Percentiles rank a stretch among this genome's conserved stretches.
These are phyloP conservation scores for Oldenlandia corymbosa DNA, from an alignment of 257 asterid species.

Conservation along the genomic window DNA sequence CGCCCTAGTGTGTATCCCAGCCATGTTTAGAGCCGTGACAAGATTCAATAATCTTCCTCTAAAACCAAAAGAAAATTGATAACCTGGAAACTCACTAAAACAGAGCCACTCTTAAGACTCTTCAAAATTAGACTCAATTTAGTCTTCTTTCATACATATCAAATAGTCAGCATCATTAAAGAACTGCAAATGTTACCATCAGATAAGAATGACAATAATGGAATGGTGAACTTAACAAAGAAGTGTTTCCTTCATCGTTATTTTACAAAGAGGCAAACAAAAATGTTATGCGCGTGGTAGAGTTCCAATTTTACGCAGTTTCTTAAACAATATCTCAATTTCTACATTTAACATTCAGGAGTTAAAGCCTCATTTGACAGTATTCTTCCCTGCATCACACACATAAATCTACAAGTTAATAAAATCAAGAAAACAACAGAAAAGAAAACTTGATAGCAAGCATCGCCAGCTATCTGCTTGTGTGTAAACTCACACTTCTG, in stretches of 20 bases:
- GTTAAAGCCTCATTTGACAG: background rate
- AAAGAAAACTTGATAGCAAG: background rate
- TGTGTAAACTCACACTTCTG: no score
- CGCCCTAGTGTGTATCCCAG: background rate
- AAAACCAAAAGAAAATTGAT: background rate
- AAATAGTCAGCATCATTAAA: background rate
- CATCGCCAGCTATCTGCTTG: background rate
- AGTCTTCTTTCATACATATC: background rate
- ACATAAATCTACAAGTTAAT: background rate
- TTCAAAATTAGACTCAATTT: no score
- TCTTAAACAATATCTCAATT: no score
- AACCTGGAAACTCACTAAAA: background rate
- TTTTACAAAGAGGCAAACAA: background rate
- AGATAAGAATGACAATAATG: background rate
- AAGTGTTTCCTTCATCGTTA: background rate
- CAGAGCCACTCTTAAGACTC: background rate
- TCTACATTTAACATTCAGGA: no score
- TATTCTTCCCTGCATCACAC: background rate
- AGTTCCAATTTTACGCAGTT: no score
- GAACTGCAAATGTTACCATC: background rate
- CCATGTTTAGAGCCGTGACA: background rate
- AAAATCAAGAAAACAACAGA: background rate
- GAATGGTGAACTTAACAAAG: background rate
- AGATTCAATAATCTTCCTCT: background rate
- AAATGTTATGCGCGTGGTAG: no score